These are phyloP conservation scores for Phaeophleospora eucalypticola DNA, from an alignment of 2,329 filamentous ascomycete species.

Conservation along the genomic window DNA sequence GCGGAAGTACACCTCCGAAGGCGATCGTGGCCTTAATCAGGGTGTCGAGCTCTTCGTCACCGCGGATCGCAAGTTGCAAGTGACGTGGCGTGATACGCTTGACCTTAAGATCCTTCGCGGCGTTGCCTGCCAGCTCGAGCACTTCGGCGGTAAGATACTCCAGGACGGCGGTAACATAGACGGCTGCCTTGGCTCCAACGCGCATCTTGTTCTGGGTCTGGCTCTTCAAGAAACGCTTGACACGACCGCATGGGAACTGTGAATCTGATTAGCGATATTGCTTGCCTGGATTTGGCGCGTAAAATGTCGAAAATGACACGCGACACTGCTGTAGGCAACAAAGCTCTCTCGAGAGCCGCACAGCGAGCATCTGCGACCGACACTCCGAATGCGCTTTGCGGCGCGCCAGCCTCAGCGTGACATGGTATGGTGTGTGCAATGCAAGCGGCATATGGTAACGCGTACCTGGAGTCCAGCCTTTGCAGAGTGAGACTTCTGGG, in stretches of 20 bases:
- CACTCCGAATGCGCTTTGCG: slow-evolving; percentile 24
- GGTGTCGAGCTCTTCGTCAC: slow-evolving; percentile 93
- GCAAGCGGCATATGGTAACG: background rate
- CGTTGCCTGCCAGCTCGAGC: slow-evolving; percentile 96
- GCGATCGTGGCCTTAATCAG: slow-evolving; percentile 97
- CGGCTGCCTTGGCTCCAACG: slow-evolving; percentile 95
- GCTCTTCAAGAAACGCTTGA: slow-evolving; percentile 99
- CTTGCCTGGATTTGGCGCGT: background rate
- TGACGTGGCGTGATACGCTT: slow-evolving; percentile 99
- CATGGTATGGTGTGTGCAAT: slow-evolving; percentile 9
- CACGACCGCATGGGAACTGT: slow-evolving; percentile 97
- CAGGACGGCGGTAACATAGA: slow-evolving; percentile 96
- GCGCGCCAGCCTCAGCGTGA: slow-evolving; percentile 21
- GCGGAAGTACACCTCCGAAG: slow-evolving; percentile 94
- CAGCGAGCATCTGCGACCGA: slow-evolving; percentile 5
- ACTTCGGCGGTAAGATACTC: slow-evolving; percentile 99
- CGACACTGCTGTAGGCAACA: no score
- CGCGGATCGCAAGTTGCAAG: slow-evolving; percentile 94
- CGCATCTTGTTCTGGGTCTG: slow-evolving; percentile 99
- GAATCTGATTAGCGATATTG: slow-evolving; percentile 5
- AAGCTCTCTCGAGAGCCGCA: background rate
- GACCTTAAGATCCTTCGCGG: slow-evolving; percentile 99
- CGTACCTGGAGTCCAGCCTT: slow-evolving; percentile 94
- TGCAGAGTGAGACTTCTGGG: slow-evolving; percentile 88
- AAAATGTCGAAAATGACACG: background rate